A percentile compares a stretch with the other conserved stretches of the same genome.
phyloP scores from a whole-genome alignment of 345 rosid species.

The Physaria fendleri region DNA sequence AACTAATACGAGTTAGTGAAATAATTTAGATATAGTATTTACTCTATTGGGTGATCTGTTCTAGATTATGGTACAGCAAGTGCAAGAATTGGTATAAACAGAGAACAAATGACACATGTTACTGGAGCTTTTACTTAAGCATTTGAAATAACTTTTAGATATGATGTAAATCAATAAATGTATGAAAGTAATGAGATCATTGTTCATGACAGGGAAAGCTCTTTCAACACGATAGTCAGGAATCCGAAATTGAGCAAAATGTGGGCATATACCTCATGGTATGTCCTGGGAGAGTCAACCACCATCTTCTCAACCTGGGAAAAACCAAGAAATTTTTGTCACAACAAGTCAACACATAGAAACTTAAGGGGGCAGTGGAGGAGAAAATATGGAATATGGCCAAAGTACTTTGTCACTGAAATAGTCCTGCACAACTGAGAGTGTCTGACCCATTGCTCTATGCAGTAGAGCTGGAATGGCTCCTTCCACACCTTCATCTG shows the following conservation, averaged over 20 bases:
- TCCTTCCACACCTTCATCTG: slow-evolving; percentile 93
- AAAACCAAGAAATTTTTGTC: neutral
- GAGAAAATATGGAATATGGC: neutral
- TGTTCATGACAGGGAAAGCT: neutral
- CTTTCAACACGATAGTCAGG: neutral
- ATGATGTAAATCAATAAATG: neutral
- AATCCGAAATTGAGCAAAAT: neutral
- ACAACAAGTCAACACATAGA: slow-evolving; percentile 13
- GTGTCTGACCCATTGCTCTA: slow-evolving; percentile 96
- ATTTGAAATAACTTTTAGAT: neutral
- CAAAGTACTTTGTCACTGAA: slow-evolving; percentile 63
- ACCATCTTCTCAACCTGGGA: slow-evolving; percentile 84
- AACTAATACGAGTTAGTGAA: slow-evolving; percentile 24
- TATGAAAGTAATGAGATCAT: neutral
- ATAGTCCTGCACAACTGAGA: slow-evolving; percentile 94
- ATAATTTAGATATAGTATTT: slow-evolving; percentile 1
- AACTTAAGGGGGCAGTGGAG: neutral
- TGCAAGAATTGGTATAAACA: slow-evolving; percentile 1
- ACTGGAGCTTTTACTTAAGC: neutral
- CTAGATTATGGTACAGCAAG: neutral
- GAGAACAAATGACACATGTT: neutral
- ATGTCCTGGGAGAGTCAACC: slow-evolving; percentile 90
- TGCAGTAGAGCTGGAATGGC: slow-evolving; percentile 82
- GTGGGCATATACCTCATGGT: slow-evolving; percentile 66
- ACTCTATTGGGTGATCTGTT: neutral